These are phyloP conservation scores for Plectosphaerella plurivora DNA, from an alignment of 2,329 filamentous ascomycete genomes.

Conservation along the genomic window DNA sequence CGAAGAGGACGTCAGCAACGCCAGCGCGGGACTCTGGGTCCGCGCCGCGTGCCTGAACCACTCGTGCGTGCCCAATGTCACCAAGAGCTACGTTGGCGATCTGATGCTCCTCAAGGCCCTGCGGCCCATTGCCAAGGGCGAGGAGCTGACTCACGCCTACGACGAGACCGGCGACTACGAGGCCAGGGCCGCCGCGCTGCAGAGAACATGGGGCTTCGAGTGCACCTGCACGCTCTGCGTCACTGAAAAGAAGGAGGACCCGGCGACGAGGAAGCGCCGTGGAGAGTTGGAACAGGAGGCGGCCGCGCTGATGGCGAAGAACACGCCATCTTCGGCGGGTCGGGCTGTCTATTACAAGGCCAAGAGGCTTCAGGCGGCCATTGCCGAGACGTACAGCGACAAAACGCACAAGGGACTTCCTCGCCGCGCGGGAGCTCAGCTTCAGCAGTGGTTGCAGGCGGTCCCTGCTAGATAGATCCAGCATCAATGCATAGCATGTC, in stretches of 20 bases:
- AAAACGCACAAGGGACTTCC: too few species aligned
- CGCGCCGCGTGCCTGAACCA: slow-evolving; percentile 36
- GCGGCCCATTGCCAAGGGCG: slow-evolving; percentile 21
- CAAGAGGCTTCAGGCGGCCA: too few species aligned
- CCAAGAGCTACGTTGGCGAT: slow-evolving; percentile 32
- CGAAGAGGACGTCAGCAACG: slow-evolving; percentile 21
- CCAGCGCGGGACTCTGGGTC: slow-evolving; percentile 33
- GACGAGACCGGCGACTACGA: slow-evolving; percentile 21
- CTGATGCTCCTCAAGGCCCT: slow-evolving; percentile 31
- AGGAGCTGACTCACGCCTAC: slow-evolving; percentile 29
- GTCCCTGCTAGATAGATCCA: too few species aligned
- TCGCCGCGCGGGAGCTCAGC: too few species aligned
- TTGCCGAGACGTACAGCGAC: too few species aligned
- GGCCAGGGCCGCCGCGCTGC: slow-evolving; percentile 11
- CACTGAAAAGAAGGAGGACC: not conserved
- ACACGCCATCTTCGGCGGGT: too few species aligned
- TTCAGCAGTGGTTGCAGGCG: too few species aligned
- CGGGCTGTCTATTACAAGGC: too few species aligned
- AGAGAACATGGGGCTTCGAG: slow-evolving; percentile 30
- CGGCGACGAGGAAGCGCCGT: not conserved
- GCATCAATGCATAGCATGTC: too few species aligned
- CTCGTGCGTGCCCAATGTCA: slow-evolving; percentile 29
- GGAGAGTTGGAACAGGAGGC: too few species aligned
- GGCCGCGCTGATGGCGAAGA: too few species aligned
- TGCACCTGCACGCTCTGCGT: slow-evolving; percentile 30